phyloP scores from a whole-genome alignment of 768 basidiomycete species.

The Daedaleopsis sinensis region DNA sequence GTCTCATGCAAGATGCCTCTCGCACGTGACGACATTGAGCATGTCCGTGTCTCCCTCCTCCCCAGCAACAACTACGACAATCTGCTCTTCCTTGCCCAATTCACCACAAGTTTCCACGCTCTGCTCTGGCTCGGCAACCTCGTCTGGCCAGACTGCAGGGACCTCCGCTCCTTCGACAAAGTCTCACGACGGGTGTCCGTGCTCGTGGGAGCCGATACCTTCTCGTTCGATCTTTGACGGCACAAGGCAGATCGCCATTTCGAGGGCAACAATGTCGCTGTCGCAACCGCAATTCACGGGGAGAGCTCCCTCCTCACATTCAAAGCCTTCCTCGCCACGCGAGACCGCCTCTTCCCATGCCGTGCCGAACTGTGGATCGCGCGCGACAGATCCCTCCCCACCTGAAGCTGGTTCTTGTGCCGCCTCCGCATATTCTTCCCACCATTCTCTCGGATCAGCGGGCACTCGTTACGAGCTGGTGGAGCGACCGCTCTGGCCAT shows the following conservation, averaged over 20 bases:
- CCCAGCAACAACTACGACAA: constrained; percentile 24
- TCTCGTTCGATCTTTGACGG: constrained; percentile 32
- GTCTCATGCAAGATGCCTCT: constrained; percentile 34
- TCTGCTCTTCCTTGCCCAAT: constrained; percentile 24
- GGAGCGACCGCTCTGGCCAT: constrained; percentile 44
- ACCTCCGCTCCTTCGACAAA: constrained; percentile 23
- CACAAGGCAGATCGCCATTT: constrained; percentile 43
- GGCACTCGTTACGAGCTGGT: constrained; percentile 44
- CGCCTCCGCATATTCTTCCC: constrained; percentile 33
- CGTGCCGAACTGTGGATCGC: constrained; percentile 39
- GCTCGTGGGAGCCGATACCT: neutral
- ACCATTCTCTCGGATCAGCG: constrained; percentile 20
- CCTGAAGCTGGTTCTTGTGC: constrained; percentile 36
- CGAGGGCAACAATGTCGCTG: constrained; percentile 23
- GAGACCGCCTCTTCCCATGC: constrained; percentile 31
- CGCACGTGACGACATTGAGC: constrained; percentile 12
- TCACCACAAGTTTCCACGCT: constrained; percentile 28
- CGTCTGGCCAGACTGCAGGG: constrained; percentile 20
- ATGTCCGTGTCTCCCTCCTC: neutral
- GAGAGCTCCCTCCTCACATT: neutral
- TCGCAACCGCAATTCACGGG: neutral
- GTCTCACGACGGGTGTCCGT: constrained; percentile 21
- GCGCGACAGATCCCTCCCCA: constrained; percentile 35
- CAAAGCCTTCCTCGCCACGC: constrained; percentile 25
- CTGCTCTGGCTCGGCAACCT: constrained; percentile 35